These are phyloP conservation scores for Gelatoporia subvermispora DNA, from an alignment of 768 basidiomycete species.

Conservation along the genomic window DNA sequence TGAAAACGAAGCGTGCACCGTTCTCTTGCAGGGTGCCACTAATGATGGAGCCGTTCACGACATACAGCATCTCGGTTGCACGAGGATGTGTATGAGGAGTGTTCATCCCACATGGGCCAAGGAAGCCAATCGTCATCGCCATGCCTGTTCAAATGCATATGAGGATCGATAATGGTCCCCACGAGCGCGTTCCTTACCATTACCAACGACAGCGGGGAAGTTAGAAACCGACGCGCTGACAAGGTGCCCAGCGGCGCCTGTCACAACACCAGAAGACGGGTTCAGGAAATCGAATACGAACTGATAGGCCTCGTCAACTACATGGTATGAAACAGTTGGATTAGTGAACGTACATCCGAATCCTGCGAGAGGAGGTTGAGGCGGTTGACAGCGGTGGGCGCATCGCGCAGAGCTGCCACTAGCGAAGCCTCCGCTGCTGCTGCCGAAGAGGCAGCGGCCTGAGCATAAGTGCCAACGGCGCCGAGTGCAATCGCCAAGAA, in stretches of 20 bases:
- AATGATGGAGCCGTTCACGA: conserved; percentile 24
- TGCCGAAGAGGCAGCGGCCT: conserved; percentile 3
- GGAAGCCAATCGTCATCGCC: conserved; percentile 23
- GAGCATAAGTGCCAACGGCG: conserved; percentile 9
- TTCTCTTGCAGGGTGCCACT: conserved; percentile 26
- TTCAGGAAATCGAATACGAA: conserved; percentile 26
- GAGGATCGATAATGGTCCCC: neutral
- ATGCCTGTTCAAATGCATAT: conserved; percentile 8
- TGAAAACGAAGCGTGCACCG: conserved; percentile 24
- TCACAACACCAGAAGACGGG: conserved; percentile 7
- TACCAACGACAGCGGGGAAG: conserved; percentile 26
- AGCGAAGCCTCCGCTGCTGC: conserved; percentile 5
- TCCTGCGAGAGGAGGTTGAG: conserved; percentile 18
- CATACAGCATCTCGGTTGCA: conserved; percentile 29
- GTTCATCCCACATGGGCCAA: conserved; percentile 30
- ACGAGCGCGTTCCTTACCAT: conserved; percentile 11
- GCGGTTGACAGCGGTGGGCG: conserved; percentile 17
- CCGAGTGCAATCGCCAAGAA: conserved; percentile 11
- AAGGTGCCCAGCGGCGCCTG: conserved; percentile 21
- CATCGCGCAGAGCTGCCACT: conserved; percentile 16
- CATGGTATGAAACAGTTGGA: neutral
- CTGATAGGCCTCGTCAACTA: conserved; percentile 7
- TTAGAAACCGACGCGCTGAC: conserved; percentile 19
- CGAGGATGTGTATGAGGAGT: conserved; percentile 32
- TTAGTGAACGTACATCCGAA: conserved; percentile 1